These are phyloP conservation scores for Mycena rosella DNA, from an alignment of 768 basidiomycete species.

Conservation along the genomic window DNA sequence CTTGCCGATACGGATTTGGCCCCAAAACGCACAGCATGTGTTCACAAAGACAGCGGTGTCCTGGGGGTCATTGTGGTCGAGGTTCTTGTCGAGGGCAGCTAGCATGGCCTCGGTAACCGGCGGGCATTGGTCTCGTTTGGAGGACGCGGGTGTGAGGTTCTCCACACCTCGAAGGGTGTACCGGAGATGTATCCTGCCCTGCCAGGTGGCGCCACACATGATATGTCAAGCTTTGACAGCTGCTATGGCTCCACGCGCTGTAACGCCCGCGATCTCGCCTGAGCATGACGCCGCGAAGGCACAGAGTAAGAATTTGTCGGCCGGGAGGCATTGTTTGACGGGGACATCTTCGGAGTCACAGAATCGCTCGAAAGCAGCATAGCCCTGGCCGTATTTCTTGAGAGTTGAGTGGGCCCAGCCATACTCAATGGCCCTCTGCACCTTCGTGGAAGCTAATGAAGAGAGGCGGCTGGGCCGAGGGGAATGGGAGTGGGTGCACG, in stretches of 20 bases:
- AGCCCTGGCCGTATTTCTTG: not conserved
- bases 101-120: conserved; percentile 19
- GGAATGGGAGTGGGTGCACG: not conserved
- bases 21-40: conserved; percentile 32
- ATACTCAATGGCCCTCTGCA: not conserved
- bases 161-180: conserved; percentile 23
- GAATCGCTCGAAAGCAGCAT: conserved; percentile 18
- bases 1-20: conserved; percentile 32
- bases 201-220: conserved; percentile 19
- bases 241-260: conserved; percentile 4
- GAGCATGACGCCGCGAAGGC: conserved; percentile 20
- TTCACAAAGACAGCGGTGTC: conserved; percentile 27
- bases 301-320: conserved; percentile 27
- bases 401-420: conserved; percentile 31
- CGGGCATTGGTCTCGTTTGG: not conserved
- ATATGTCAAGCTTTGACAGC: conserved; percentile 37
- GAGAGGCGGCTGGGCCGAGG: not conserved
- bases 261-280: not conserved
- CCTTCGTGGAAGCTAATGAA: not conserved
- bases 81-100: not conserved
- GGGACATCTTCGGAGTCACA: conserved; percentile 19
- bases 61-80: conserved; percentile 14
- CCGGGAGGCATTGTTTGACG: not conserved
- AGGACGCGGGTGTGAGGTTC: conserved; percentile 26
- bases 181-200: conserved; percentile 2